Base-by-base conservation (phyloP, 2,329 filamentous ascomycete species). In the Phyllosticta citrichinensis region DNA sequence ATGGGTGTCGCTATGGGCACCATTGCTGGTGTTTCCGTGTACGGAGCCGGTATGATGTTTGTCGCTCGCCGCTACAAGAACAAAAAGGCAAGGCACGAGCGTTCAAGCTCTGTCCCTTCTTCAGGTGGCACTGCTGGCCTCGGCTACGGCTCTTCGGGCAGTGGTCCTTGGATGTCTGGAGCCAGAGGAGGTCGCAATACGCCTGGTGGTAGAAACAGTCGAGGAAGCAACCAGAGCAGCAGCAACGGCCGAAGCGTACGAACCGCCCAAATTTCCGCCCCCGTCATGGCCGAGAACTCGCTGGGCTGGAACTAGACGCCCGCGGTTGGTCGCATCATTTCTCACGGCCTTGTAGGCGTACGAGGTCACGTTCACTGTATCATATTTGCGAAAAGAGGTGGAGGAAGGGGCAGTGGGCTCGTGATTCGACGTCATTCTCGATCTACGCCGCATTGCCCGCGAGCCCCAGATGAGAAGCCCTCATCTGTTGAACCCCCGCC, bases 1-100 rank as follows among this genome's bases (percentile, higher is more conserved):
- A 83, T 78, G 65, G 83, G 76, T 69, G 88, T 96, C 68, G 89
- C 87, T 61, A 81, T 90, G 22, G 90, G 89, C 68, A 87, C 89
- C 25, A 84, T 92, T 33, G 83, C 83, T 52, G 86, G 91, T 69
- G 90, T 89, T 52, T 88, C 87, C 57, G 86, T 91, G n/a, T 96
- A 96, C 67, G 92, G 91, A 70, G 89, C 88, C 12, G 91, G 90
- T 73, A 96, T 97, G 92, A 93, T 96, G 78, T 86, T 94, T 69
- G 85, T 96, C 66, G 92, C 92, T 56, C 87, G 91, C 64, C 84
- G 92, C 63, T 96, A 96, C 82, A 90, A 92, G 81, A 87, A 88
- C 78, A 91, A 88, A 81, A 87, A 85, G 76, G 83, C 88, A 71
- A 79, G 84, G 57, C 89, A 95, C 76, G 83, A 86, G 69, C 88